Evolutionary conservation across 176 grass and related monocot species (phyloP), one percentile per base, ranked within the genome.

Genomic region (Raddia guianensis): DNA sequence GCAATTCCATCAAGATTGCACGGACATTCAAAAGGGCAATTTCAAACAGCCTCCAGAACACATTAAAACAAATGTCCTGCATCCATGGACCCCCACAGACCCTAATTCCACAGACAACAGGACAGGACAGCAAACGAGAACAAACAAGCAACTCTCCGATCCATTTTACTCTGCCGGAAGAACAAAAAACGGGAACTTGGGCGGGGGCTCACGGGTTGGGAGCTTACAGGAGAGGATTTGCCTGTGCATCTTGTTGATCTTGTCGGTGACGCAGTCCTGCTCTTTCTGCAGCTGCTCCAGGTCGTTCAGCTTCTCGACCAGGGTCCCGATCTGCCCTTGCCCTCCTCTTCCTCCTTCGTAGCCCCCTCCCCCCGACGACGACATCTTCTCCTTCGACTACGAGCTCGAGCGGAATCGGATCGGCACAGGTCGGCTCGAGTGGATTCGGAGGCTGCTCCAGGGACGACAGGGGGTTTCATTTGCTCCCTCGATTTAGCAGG

Each of bases 181-280:
- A 15, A 13, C 27, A 50, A 61, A 9, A 56, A 54, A 56, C 12
- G 42, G 66, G 63, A 40, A 51, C 43, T 67, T 42, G 27, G 64
- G 73, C n/a, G 75, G 71, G 45, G 49, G 68, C 43, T 12, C 15
- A 27, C 12, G 45, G 35, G 66, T 18, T 74, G 73, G 15, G 65
- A 70, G n/a, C 59, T 50, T 82, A 82, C 72, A 86, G 37, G 59
- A 90, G 8, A 21, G 56, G 34, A 90, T 86, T 53, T 59, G 50
- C 48, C 49, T 86, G 53, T 90, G 83, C n/a, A 82, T 50, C 71
- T 70, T 77, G 65, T 76, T 81, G 69, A 85, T 89, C 33, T 85
- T 72, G 32, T 40, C 12, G 51, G 49, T 68, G 63, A 71, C 4
- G 13, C 73, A 34, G 19, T 46, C 75, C 37, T 84, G 61, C 21